Base-by-base conservation (phyloP, 2,329 filamentous ascomycete genomes). In the Cladophialophora immunda region DNA sequence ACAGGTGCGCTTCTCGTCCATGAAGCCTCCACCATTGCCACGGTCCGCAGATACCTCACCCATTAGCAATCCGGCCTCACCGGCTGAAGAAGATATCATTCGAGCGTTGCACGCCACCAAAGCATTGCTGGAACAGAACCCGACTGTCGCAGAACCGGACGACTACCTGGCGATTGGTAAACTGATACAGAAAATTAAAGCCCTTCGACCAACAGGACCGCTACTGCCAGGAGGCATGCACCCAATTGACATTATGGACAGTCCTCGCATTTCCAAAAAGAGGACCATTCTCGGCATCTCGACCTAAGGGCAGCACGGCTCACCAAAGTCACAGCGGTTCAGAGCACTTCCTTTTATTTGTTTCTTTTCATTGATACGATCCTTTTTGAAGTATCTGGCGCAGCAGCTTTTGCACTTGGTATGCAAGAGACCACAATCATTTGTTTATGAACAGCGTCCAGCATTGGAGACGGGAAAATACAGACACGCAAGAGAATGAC, bases 1-100 rank as follows among this genome's bases (percentile, higher is more conserved):
- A 81, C n/a, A 81, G 80, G 30, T 76, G 76, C 69, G 64, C 3
- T 69, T 64, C 29, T 75, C 78, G 61, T 76, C 76, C 30, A 82
- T 82, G 72, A 75, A 80, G 65, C 76, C 80, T 47, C 75, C 78
- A 9, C 73, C 76, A 2, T 71, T 77, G 54, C 78, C 78, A 4
- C 78, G 77, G 64, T 80, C 80, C 25, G 77, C 74, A 45, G 78
- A 76, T 55, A 76, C 78, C 13, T 82, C 81, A 36, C 81, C 87
- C 41, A 81, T 87, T 68, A 85, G 86, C 47, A 85, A 87, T 58
- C 85, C 89, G 1, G 86, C 60, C 19, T 67, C 80, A 30, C 91
- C 90, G 1, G 91, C 91, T 0, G 93, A 90, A 0, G 93, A 97
- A 73, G 93, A 98, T 77, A 94, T 94, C 3, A 87, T 92, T 45